Conservation (phyloP, 306 rosid genomes). For the Begonia fuchsioides region DNA sequence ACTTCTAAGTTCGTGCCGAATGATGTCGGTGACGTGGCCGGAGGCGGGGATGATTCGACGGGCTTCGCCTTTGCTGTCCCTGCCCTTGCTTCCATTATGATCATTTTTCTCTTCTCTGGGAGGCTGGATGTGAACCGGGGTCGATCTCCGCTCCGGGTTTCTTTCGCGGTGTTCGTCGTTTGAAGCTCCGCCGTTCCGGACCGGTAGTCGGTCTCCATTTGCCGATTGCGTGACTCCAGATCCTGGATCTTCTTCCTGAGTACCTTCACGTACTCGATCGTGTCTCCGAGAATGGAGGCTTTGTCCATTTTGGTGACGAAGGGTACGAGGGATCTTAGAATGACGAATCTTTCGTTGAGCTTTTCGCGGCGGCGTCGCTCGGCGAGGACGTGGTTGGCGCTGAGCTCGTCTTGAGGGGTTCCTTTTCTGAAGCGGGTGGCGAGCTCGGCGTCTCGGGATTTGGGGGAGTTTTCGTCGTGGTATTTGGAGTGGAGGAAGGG, state of each 20-base stretch:
- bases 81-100: slow-evolving; percentile 47
- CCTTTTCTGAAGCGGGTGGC: slow-evolving; percentile 32
- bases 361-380: slow-evolving; percentile 73
- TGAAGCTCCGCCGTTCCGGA: slow-evolving; percentile 12
- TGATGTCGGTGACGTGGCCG: slow-evolving; percentile 16
- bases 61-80: slow-evolving; percentile 15
- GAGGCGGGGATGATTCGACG: slow-evolving; percentile 2
- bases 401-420: slow-evolving; percentile 59
- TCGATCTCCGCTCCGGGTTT: slow-evolving; percentile 15
- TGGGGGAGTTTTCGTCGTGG: slow-evolving; percentile 28
- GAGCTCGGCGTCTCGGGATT: too few species aligned
- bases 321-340: slow-evolving; percentile 63
- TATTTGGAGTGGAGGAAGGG: slow-evolving; percentile 63
- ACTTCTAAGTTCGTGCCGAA: slow-evolving; percentile 46
- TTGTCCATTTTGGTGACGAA: slow-evolving; percentile 93
- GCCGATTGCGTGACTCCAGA: slow-evolving; percentile 49
- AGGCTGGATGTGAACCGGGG: not conserved
- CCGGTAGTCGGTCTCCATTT: slow-evolving; percentile 29
- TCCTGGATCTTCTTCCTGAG: slow-evolving; percentile 58
- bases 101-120: slow-evolving; percentile 43
- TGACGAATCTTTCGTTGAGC: slow-evolving; percentile 70
- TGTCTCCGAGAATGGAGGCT: too few species aligned
- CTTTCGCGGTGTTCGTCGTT: slow-evolving; percentile 16
- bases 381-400: slow-evolving; percentile 74
- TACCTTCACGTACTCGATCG: slow-evolving; percentile 76